phyloP scores from a whole-genome alignment of 345 rosid species.

The Toxicodendron radicans region DNA sequence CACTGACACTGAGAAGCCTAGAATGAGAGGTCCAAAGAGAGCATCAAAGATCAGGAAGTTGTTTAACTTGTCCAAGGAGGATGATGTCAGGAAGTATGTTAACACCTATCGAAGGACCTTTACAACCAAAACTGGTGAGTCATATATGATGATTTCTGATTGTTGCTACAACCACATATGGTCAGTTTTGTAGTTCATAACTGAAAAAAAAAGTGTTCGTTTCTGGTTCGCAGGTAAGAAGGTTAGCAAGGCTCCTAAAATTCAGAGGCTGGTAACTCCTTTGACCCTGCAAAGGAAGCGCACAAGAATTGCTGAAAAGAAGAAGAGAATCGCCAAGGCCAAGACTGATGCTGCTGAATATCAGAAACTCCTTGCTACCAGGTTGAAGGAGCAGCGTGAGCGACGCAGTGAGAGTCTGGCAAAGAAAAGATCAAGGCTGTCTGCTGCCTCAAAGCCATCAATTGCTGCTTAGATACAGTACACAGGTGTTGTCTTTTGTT shows the following conservation, averaged over 20 bases:
- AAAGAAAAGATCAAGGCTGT: constrained; percentile 81
- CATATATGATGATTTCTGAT: background rate
- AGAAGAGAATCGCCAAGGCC: constrained; percentile 84
- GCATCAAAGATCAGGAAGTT: constrained; percentile 85
- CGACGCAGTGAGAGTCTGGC: constrained; percentile 91
- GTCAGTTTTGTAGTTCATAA: constrained; percentile 1
- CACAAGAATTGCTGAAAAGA: constrained; percentile 71
- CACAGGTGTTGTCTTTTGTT: constrained; percentile 9
- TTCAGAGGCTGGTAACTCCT: constrained; percentile 92
- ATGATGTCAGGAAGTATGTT: constrained; percentile 88
- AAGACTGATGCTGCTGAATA: constrained; percentile 88
- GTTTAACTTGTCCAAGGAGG: constrained; percentile 85
- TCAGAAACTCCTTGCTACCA: constrained; percentile 80
- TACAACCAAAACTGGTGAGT: constrained; percentile 66
- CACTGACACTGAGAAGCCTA: constrained; percentile 87
- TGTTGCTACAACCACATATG: constrained; percentile 26
- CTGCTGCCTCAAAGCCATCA: constrained; percentile 76
- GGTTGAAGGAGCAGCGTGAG: constrained; percentile 86
- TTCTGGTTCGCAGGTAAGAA: constrained; percentile 54
- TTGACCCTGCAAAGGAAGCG: constrained; percentile 89
- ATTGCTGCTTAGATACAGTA: constrained; percentile 43
- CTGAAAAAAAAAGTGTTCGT: background rate
- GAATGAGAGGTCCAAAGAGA: constrained; percentile 96
- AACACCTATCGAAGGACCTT: constrained; percentile 83
- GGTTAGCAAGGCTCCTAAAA: constrained; percentile 86